Conservation (phyloP, 75 land plant species). For the Picea sitchensis region DNA sequence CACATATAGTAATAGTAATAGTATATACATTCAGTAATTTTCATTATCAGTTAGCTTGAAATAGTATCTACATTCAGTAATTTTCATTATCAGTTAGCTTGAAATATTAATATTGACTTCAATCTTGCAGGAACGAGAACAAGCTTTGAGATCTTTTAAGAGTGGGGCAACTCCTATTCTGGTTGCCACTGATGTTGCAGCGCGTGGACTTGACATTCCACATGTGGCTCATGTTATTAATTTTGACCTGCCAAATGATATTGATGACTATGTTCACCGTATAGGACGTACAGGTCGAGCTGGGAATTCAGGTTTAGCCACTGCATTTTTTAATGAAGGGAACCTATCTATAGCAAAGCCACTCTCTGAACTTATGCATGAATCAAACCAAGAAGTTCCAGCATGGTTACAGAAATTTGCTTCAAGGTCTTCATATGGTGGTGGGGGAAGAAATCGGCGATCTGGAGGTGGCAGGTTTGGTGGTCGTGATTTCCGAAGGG, state of each 20-base stretch:
- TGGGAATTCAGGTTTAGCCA: conserved; percentile 62
- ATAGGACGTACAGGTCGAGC: conserved; percentile 76
- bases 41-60: background rate
- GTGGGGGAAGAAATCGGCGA: conserved; percentile 30
- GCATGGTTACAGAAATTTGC: conserved; percentile 51
- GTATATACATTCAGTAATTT: background rate
- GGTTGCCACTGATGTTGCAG: conserved; percentile 59
- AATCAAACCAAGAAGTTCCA: conserved; percentile 68
- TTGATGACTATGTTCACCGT: conserved; percentile 73
- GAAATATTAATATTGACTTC: background rate
- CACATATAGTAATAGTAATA: background rate
- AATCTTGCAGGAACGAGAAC: conserved; percentile 44
- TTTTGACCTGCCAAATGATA: conserved; percentile 65
- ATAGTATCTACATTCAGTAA: background rate
- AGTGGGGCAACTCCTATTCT: conserved; percentile 40
- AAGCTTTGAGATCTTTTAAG: conserved; percentile 35
- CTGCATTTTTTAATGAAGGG: conserved; percentile 61
- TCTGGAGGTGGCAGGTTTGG: conserved; percentile 47
- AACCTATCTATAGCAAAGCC: conserved; percentile 45
- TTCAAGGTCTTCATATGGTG: conserved; percentile 25
- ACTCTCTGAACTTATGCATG: conserved; percentile 54
- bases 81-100: background rate
- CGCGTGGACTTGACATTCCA: conserved; percentile 52
- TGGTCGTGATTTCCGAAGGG: conserved; percentile 38
- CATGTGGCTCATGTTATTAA: conserved; percentile 69